Percentiles rank a stretch among this genome's conserved stretches.
These are phyloP conservation scores for Pythium vanterpoolii DNA, from an alignment of 352 stramenopile species.

Conservation along the genomic window DNA sequence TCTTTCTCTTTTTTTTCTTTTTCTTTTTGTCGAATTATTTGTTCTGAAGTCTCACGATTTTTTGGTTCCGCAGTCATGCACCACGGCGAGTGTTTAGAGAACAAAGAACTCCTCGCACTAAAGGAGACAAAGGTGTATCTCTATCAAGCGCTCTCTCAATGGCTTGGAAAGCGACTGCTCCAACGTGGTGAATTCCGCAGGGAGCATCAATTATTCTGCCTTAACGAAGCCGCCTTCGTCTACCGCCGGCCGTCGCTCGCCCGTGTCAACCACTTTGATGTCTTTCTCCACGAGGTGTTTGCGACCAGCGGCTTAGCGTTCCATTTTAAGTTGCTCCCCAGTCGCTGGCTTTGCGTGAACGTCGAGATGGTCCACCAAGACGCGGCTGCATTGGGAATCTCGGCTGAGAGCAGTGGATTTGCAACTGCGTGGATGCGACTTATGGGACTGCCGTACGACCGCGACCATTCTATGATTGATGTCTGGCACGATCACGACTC, in stretches of 20 bases:
- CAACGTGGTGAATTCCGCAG: conserved; percentile 41
- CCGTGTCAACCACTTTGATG: conserved; percentile 55
- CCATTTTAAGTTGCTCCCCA: conserved; percentile 47
- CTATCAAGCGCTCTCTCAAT: conserved; percentile 37
- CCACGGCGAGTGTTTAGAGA: conserved; percentile 12
- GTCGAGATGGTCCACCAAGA: conserved; percentile 34
- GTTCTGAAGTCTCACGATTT: no score
- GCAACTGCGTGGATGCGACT: conserved; percentile 53
- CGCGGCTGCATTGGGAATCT: background rate
- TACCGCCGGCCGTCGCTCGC: conserved; percentile 56
- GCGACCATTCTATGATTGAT: conserved; percentile 66
- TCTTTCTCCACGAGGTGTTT: conserved; percentile 58
- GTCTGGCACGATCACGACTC: conserved; percentile 66
- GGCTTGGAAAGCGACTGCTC: conserved; percentile 31
- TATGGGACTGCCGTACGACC: conserved; percentile 46
- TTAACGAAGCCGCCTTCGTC: conserved; percentile 58
- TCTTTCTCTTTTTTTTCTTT: background rate
- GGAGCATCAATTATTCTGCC: conserved; percentile 34
- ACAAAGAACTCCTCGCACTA: background rate
- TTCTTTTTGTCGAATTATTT: background rate
- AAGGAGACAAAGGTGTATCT: conserved; percentile 31
- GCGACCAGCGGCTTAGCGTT: conserved; percentile 42
- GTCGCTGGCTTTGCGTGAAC: conserved; percentile 46
- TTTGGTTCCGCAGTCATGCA: background rate
- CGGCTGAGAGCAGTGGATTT: conserved; percentile 34